Conservation (phyloP, 73 alveolate species). For the Effrenium voratum region DNA sequence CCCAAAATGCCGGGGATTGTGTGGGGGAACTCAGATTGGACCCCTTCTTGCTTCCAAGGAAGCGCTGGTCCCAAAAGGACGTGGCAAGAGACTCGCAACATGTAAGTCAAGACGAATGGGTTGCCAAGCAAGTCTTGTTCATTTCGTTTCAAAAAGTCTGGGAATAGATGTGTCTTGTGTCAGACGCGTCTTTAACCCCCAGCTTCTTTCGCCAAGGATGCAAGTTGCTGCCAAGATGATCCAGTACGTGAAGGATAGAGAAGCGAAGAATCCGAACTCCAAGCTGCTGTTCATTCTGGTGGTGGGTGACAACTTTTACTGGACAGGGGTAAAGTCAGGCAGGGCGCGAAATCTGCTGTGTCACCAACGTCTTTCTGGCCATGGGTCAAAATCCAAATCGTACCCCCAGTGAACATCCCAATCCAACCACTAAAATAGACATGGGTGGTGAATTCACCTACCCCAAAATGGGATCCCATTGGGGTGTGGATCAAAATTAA, state of each 20-base stretch:
- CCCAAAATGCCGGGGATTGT: no score
- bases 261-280: constrained; percentile 23
- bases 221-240: constrained; percentile 77
- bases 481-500: no score
- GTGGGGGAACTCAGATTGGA: no score
- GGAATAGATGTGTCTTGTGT: not conserved
- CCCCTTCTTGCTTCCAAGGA: no score
- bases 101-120: no score
- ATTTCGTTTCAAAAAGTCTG: no score
- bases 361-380: not conserved
- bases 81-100: no score
- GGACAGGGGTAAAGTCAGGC: constrained; percentile 4
- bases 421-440: not conserved
- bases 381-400: not conserved
- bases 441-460: no score
- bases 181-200: not conserved
- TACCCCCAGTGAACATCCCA: not conserved
- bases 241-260: constrained; percentile 34
- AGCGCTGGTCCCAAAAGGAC: no score
- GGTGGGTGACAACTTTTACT: constrained; percentile 90
- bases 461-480: no score
- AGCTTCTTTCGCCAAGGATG: constrained; percentile 2
- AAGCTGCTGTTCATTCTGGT: constrained; percentile 66
- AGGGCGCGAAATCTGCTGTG: not conserved
- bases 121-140: no score